Evolutionary conservation across 2,329 filamentous ascomycete species (phyloP).

Genomic region (Aureobasidium sp.): DNA sequence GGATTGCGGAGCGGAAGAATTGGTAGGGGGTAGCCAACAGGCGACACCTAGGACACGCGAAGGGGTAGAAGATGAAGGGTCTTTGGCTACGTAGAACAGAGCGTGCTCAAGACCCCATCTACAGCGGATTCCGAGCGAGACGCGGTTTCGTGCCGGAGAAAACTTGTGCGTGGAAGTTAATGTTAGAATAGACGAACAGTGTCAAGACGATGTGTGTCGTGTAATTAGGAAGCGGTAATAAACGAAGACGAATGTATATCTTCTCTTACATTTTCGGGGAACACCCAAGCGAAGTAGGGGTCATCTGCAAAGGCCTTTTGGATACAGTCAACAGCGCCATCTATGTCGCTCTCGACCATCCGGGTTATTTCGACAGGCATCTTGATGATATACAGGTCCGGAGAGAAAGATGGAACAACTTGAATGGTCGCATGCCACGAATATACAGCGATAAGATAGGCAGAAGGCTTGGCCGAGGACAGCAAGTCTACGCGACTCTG

Average conservation of each 20-base stretch:
- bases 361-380: constrained; percentile 48
- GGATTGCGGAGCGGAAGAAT: constrained; percentile 40
- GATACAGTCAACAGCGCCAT: constrained; percentile 57
- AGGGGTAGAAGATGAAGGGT: constrained; percentile 36
- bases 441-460: background rate
- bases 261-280: constrained; percentile 49
- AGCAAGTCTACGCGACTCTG: background rate
- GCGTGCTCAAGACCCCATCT: constrained; percentile 63
- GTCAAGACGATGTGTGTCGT: background rate
- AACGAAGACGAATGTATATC: constrained; percentile 21
- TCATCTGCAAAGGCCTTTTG: constrained; percentile 60
- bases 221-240: constrained; percentile 31
- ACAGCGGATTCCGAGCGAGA: constrained; percentile 58
- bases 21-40: constrained; percentile 60
- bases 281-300: constrained; percentile 61
- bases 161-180: constrained; percentile 34
- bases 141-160: constrained; percentile 52
- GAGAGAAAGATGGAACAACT: background rate
- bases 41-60: constrained; percentile 58
- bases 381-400: background rate
- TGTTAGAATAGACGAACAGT: constrained; percentile 15
- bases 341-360: constrained; percentile 53
- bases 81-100: constrained; percentile 63
- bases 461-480: background rate
- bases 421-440: background rate